Base-by-base conservation (phyloP, 495 filamentous ascomycete species). In the Xanthoparmelia taractica region DNA sequence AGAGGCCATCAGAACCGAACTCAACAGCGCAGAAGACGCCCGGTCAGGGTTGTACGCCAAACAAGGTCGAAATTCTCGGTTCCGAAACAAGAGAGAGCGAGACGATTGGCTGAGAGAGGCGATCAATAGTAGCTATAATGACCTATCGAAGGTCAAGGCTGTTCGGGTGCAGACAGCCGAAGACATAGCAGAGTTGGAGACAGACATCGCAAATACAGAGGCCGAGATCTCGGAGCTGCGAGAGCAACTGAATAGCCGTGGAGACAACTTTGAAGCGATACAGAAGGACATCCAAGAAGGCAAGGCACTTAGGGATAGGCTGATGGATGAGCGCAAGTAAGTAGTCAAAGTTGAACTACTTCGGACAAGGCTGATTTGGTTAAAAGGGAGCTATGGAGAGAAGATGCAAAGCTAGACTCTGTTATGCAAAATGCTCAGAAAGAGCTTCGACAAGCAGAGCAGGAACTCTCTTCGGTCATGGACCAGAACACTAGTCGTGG, bases 31-130 rank as follows among this genome's bases (percentile, higher is more conserved):
- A 8, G 88, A 94, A 71, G 86, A 85, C 11, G 82, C 80, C 1
- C 79, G 91, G 47, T 87, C 88, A 67, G 85, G 92, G 33, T 79
- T 99, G 20, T 92, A 96, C 68, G 90, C 89, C 57, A 99, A 99
- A 73, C 95, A 97, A 74, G 89, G 90, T 45, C 86, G 92, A n/a
- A 91, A 88, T 70, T 85, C 87, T 37, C 87, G 89, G 61, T 97
- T 96, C 76, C 88, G 83, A 70, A 93, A 82, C 69, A 96, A 96
- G 74, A 83, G 81, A 4, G 91, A 97, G 68, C 86, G 94, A 4
- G 95, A 99, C 70, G 83, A 83, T 45, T 96, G 82, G 80, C 78
- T 99, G 25, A 84, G 85, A 58, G 82, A 84, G 52, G 87, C 96
- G 71, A 87, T 97, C 66, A 80, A 89, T 50, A 88, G 92, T n/a